These are phyloP conservation scores for Penicillium crystallinum DNA, from an alignment of 495 filamentous ascomycete species.

Conservation along the genomic window DNA sequence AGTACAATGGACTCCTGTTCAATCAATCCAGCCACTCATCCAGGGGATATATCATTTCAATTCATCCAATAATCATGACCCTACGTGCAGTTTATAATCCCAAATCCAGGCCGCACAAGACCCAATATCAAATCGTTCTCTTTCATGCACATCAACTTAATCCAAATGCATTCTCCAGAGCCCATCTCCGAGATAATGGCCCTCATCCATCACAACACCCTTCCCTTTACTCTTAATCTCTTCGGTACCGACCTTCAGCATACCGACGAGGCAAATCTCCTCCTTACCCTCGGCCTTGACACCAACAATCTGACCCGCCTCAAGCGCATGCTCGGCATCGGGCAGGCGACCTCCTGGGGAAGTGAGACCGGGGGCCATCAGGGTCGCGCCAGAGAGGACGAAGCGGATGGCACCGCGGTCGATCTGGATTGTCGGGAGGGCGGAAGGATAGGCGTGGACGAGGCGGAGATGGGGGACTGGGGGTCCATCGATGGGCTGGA, in stretches of 20 bases:
- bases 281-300: conserved; percentile 91
- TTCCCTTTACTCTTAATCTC: conserved; percentile 91
- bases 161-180: conserved; percentile 77
- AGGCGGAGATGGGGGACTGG: conserved; percentile 75
- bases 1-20: not conserved
- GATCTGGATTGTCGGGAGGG: conserved; percentile 54
- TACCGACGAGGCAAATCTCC: conserved; percentile 82
- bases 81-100: not conserved
- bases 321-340: conserved; percentile 48
- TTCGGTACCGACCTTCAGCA: conserved; percentile 80
- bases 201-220: conserved; percentile 85
- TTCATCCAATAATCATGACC: conserved; percentile 5
- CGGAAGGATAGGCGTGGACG: conserved; percentile 56
- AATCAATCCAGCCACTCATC: not conserved
- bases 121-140: not conserved
- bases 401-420: conserved; percentile 96
- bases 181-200: conserved; percentile 92
- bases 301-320: conserved; percentile 76
- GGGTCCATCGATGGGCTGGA: conserved; percentile 76
- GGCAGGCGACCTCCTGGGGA: conserved; percentile 74
- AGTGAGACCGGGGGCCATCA: conserved; percentile 94
- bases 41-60: conserved; percentile 4
- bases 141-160: conserved; percentile 28
- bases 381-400: conserved; percentile 82
- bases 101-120: not conserved